Evolutionary conservation across 2,329 filamentous ascomycete genomes (phyloP).

Genomic region (Botrytis cinerea): DNA sequence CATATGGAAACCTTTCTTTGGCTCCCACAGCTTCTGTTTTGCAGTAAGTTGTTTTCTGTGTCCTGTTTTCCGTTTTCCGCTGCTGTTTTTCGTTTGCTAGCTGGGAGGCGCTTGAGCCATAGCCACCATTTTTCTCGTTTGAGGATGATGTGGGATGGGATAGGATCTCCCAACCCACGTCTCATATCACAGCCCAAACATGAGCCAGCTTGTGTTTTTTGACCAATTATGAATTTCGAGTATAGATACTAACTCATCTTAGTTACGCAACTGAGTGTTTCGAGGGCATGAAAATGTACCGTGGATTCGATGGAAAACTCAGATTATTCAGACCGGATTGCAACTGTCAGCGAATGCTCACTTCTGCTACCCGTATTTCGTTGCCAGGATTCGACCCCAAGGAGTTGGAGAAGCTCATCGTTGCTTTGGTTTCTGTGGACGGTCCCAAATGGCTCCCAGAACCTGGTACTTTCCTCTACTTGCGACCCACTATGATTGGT

Average conservation of each 20-base stretch:
- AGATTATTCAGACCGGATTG: constrained; percentile 63
- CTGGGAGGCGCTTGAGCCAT: constrained; percentile 1
- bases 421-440: constrained; percentile 71
- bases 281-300: constrained; percentile 82
- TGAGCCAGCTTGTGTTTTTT: not conserved
- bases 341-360: constrained; percentile 54
- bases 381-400: constrained; percentile 71
- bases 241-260: not conserved
- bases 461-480: constrained; percentile 74
- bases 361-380: constrained; percentile 65
- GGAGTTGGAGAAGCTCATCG: constrained; percentile 73
- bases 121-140: not conserved
- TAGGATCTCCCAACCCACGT: not conserved
- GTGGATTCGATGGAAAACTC: constrained; percentile 66
- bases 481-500: constrained; percentile 79
- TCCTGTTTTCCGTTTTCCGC: not conserved
- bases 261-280: constrained; percentile 85
- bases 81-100: not conserved
- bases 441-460: constrained; percentile 78
- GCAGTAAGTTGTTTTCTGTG: constrained; percentile 47
- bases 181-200: not conserved
- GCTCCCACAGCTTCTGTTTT: constrained; percentile 79
- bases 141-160: not conserved
- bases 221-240: not conserved
- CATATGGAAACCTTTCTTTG: constrained; percentile 75